Evolutionary conservation across 176 grass and related monocot genomes (phyloP).

Genomic region (Aegilops longissima): DNA sequence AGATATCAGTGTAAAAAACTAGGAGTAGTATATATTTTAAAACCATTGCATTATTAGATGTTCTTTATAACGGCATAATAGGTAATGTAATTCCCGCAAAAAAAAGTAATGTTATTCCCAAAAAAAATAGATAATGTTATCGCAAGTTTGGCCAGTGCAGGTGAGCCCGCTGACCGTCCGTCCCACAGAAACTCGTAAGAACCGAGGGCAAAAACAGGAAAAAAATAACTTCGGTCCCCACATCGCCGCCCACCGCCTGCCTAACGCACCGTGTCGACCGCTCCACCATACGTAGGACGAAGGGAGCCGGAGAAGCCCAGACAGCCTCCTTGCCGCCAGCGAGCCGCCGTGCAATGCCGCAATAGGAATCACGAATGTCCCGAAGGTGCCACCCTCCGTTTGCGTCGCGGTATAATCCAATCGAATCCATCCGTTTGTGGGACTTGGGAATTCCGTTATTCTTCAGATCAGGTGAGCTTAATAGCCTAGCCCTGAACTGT

Average conservation of each 20-base stretch:
- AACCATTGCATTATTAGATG: too few species aligned
- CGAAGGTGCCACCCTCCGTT: not conserved
- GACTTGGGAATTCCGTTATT: not conserved
- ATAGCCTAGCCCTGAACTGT: not conserved
- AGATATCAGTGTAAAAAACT: too few species aligned
- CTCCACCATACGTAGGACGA: not conserved
- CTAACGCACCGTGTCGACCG: not conserved
- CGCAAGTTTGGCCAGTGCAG: too few species aligned
- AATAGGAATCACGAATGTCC: not conserved
- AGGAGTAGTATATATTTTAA: too few species aligned
- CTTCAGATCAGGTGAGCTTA: not conserved
- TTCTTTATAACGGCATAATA: too few species aligned
- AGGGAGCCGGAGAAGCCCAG: not conserved
- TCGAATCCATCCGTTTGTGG: not conserved
- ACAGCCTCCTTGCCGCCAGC: not conserved
- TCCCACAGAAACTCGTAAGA: not conserved
- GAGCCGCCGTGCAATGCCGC: slow-evolving; percentile 2
- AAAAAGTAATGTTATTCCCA: too few species aligned
- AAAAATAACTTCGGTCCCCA: not conserved
- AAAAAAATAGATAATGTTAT: too few species aligned
- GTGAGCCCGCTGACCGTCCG: too few species aligned
- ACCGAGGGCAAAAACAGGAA: not conserved
- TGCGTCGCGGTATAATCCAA: not conserved
- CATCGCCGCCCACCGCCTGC: slow-evolving; percentile 9
- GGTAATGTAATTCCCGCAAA: too few species aligned